Evolutionary conservation across 495 filamentous ascomycete genomes (phyloP).

Genomic region (Xylaria scruposa): DNA sequence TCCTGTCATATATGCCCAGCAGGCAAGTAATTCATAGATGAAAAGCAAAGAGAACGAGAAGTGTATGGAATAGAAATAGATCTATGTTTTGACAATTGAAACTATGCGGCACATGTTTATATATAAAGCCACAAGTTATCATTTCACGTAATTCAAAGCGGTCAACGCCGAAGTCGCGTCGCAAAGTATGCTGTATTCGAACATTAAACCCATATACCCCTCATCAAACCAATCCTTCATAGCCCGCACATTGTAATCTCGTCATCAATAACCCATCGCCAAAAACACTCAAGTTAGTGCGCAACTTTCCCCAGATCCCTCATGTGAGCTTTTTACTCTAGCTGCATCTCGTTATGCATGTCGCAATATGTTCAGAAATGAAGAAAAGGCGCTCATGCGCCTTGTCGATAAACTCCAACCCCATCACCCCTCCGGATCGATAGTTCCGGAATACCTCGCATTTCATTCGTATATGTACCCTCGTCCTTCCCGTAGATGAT

Average conservation of each 20-base stretch:
- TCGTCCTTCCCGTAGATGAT: background rate
- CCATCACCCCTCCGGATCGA: background rate
- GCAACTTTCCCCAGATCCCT: background rate
- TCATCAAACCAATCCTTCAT: background rate
- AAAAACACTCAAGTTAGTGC: background rate
- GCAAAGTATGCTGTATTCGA: background rate
- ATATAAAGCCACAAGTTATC: background rate
- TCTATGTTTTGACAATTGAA: too few species aligned
- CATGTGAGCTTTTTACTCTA: background rate
- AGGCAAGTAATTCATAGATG: too few species aligned
- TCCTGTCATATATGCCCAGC: too few species aligned
- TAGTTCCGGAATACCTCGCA: background rate
- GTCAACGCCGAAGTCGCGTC: background rate
- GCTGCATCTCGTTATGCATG: background rate
- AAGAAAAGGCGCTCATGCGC: background rate
- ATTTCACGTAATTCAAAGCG: background rate
- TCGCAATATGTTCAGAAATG: slow-evolving; percentile 1
- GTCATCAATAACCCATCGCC: background rate
- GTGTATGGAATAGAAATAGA: too few species aligned
- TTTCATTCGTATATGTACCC: slow-evolving; percentile 11
- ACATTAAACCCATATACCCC: background rate
- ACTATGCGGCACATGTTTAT: too few species aligned
- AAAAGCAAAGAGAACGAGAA: too few species aligned
- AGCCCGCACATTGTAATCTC: background rate
- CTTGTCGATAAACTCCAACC: slow-evolving; percentile 1